Conservation (phyloP, 495 filamentous ascomycete genomes). For the Pseudoneurospora amorphoporcata region DNA sequence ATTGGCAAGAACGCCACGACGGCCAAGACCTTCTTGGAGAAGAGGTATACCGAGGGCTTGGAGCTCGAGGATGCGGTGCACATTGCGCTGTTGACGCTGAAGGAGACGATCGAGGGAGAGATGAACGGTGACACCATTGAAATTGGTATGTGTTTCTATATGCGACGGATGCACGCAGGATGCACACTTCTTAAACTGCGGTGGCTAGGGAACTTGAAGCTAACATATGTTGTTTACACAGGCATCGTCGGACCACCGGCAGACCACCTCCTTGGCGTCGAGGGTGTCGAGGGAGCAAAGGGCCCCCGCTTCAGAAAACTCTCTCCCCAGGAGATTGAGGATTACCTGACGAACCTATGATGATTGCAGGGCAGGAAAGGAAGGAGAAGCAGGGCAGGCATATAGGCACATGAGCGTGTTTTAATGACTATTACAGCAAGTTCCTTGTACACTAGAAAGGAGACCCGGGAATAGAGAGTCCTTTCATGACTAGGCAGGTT, state of each 20-base stretch:
- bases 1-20: slow-evolving; percentile 98
- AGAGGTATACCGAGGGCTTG: slow-evolving; percentile 92
- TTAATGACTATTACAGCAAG: slow-evolving; percentile 6
- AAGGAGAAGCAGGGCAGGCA: not conserved
- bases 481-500: not conserved
- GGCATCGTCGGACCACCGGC: slow-evolving; percentile 94
- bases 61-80: slow-evolving; percentile 98
- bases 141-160: slow-evolving; percentile 56
- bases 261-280: slow-evolving; percentile 80
- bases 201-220: slow-evolving; percentile 23
- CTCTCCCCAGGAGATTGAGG: slow-evolving; percentile 95
- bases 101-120: slow-evolving; percentile 98
- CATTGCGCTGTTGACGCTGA: slow-evolving; percentile 93
- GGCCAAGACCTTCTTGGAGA: slow-evolving; percentile 97
- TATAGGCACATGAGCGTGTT: slow-evolving; percentile 1
- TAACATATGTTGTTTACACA: slow-evolving; percentile 20
- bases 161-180: not conserved
- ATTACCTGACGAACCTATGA: slow-evolving; percentile 95
- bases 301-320: slow-evolving; percentile 94
- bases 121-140: slow-evolving; percentile 99
- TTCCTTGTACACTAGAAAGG: slow-evolving; percentile 30
- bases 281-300: slow-evolving; percentile 80
- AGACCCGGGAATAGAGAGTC: not conserved
- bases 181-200: not conserved
- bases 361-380: not conserved